These are phyloP conservation scores for Aureobasidium subglaciale DNA, from an alignment of 2,329 filamentous ascomycete species.

Conservation along the genomic window DNA sequence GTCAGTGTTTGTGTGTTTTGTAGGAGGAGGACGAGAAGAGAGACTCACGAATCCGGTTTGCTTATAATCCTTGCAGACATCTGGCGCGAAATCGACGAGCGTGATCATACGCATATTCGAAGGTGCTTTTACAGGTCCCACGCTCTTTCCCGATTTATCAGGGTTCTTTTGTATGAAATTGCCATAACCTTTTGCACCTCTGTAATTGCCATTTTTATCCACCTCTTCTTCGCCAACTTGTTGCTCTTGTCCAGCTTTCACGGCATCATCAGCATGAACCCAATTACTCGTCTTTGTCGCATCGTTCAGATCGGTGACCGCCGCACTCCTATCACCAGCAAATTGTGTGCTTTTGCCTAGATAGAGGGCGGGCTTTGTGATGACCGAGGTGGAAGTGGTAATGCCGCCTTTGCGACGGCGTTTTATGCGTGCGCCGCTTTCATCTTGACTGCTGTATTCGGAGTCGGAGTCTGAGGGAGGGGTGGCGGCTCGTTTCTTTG, in stretches of 20 bases:
- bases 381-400: constrained; percentile 54
- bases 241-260: neutral
- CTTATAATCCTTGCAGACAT: constrained; percentile 94
- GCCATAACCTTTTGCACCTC: constrained; percentile 63
- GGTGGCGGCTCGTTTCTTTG: constrained; percentile 74
- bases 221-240: constrained; percentile 23
- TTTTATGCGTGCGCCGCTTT: constrained; percentile 70
- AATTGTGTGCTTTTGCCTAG: constrained; percentile 36
- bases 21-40: too few relatives aligned
- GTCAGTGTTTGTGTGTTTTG: neutral
- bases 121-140: constrained; percentile 81
- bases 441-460: constrained; percentile 68
- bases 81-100: constrained; percentile 80
- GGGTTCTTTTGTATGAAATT: constrained; percentile 77
- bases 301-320: constrained; percentile 66
- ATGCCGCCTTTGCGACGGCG: constrained; percentile 63
- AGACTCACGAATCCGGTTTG: constrained; percentile 49
- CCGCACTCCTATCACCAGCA: constrained; percentile 53
- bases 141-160: constrained; percentile 54
- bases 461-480: constrained; percentile 59
- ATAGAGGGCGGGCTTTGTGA: constrained; percentile 27
- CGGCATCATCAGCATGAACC: constrained; percentile 64
- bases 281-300: constrained; percentile 85
- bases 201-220: constrained; percentile 59
- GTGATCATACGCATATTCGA: constrained; percentile 89